Evolutionary conservation across 495 filamentous ascomycete genomes (phyloP), one percentile per base, ranked within the genome.

Genomic region (Aspergillus nanangensis): DNA sequence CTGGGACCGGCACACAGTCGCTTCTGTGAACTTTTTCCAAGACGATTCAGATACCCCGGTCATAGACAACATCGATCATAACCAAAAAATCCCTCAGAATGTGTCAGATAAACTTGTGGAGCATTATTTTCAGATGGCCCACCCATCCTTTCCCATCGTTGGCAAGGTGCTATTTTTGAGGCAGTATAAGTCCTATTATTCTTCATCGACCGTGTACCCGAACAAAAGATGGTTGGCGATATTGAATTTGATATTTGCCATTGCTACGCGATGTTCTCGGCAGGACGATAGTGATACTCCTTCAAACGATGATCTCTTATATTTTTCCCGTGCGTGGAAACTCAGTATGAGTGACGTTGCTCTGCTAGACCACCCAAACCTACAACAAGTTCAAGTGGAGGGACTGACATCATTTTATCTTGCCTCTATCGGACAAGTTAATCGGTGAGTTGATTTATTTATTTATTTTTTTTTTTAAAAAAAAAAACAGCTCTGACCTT

Each of bases 221-320:
- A 65, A 69, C 2, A 67, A 62, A 14, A 64, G 72, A 37, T 85
- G 79, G 80, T 60, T 81, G 35, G 76, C 78, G 0, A 76, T 79
- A 14, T 50, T 85, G 17, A 85, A 87, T 56, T 49, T 84, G n/a
- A 69, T 86, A 24, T 84, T 86, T 57, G 82, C 82, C 14, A 81
- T 84, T 47, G 73, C 74, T 9, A 69, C 76, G 7, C 72, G 67
- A 50, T 74, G 79, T 51, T 70, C 66, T 3, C 35, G 49, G 35
- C 64, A 29, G 25, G 14, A 32, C 8, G 45, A 69, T n/a, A n/a
- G n/a, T n/a, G n/a, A n/a, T n/a, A n/a, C n/a, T n/a, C n/a, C n/a
- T n/a, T n/a, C n/a, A n/a, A n/a, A n/a, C 18, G 61, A 67, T 41
- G 75, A 77, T 34, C 75, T 75, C 35, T 50, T 74, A 5, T 86